Base-by-base conservation (phyloP, 2,329 filamentous ascomycete species). In the Colletotrichum tabaci region DNA sequence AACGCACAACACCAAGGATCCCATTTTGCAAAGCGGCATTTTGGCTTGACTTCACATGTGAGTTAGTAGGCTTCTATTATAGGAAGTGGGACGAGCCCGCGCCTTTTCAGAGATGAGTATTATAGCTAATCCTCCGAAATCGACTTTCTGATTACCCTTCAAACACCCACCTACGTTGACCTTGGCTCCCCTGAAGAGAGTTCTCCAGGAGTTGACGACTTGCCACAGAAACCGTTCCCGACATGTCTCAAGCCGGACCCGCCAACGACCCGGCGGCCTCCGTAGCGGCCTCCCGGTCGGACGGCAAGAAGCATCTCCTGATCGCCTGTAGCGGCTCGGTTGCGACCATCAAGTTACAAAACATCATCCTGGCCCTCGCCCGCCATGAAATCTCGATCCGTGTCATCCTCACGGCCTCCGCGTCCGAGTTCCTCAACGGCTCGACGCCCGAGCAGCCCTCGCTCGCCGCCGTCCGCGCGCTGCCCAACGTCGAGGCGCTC, bases 331-430 rank as follows among this genome's bases (percentile, higher is more conserved):
- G 42, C 21, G 73, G 73, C 38, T 67, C 66, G 0, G 73, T 73
- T 1, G 95, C 95, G 16, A 94, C 93, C 8, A 97, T 98, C 78
- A 98, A 98, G 79, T 84, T 94, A 3, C 90, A 90, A 2, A 84
- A 88, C 49, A 94, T 95, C 74, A 85, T 92, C 71, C 77, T 82
- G 21, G 86, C 90, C 2, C 87, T 95, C 4, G 85, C 82, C 18
- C 75, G 79, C 55, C 86, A 76, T 77, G 79, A 83, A 58, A 85
- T 98, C 67, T 94, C 94, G 12, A 94, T 98, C 80, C 93, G 95
- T n/a, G 84, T 98, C 64, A 84, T 98, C 71, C 87, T 98, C 71
- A 97, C 95, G 3, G 82, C 88, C 42, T 90, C 92, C 1, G 93
- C 96, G 0, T 83, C 87, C 30, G 87, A 91, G 40, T 98, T 98